These are phyloP conservation scores for Cutaneotrichosporon cyanovorans DNA, from an alignment of 1,284 basidiomycete genomes.

Conservation along the genomic window DNA sequence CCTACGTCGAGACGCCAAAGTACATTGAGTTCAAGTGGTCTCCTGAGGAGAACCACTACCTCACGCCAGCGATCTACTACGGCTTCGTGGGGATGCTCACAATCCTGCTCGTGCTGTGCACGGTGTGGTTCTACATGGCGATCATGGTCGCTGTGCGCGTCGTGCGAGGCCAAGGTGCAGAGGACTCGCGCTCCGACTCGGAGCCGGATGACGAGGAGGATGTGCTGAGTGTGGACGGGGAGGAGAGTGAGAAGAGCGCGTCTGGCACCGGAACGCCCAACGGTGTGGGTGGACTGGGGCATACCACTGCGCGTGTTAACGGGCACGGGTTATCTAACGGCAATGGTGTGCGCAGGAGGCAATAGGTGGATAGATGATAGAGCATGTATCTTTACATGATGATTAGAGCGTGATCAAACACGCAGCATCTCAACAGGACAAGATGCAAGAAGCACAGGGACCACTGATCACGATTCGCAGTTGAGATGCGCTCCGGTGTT, in stretches of 20 bases:
- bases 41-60: slow-evolving; percentile 55
- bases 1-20: slow-evolving; percentile 51
- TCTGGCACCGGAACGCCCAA: no score
- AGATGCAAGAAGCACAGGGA: no score
- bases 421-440: no score
- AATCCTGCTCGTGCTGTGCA: slow-evolving; percentile 57
- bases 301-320: no score
- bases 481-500: no score
- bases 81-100: slow-evolving; percentile 57
- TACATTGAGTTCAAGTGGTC: slow-evolving; percentile 56
- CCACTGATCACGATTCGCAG: no score
- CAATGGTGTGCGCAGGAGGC: no score
- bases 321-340: no score
- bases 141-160: slow-evolving; percentile 73
- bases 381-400: no score
- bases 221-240: slow-evolving; percentile 4
- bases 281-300: no score
- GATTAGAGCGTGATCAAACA: no score
- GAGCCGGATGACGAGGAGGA: slow-evolving; percentile 46
- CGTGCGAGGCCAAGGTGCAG: slow-evolving; percentile 65
- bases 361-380: no score
- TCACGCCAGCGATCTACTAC: slow-evolving; percentile 49
- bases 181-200: slow-evolving; percentile 78
- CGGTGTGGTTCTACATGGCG: slow-evolving; percentile 81
- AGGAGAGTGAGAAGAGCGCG: not conserved